Percentiles rank a stretch among this genome's conserved stretches.
Evolutionary conservation across 1,139 yeast species (phyloP).

Genomic region (Magnusiomyces paraingens): DNA sequence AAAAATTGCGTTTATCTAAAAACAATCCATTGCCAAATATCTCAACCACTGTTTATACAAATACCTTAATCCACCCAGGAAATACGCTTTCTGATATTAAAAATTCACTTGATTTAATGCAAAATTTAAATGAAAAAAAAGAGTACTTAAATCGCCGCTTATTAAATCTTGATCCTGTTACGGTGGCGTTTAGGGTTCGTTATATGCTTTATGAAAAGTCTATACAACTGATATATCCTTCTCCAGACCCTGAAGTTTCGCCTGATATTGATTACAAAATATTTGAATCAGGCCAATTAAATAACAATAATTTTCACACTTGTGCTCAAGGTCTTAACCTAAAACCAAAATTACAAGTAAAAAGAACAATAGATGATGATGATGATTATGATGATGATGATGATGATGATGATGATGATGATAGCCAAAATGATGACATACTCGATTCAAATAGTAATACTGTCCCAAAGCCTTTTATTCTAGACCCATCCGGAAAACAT

Average conservation of each 20-base stretch:
- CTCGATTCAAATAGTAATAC: conserved; percentile 9
- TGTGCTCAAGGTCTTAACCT: neutral
- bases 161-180: conserved; percentile 28
- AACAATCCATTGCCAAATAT: neutral
- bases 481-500: conserved; percentile 10
- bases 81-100: neutral
- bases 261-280: conserved; percentile 27
- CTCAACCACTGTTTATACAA: neutral
- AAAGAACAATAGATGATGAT: too few relatives aligned
- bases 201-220: conserved; percentile 38
- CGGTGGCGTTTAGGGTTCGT: conserved; percentile 36
- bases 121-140: neutral
- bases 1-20: neutral
- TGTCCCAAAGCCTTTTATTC: neutral
- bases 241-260: conserved; percentile 19
- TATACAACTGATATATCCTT: conserved; percentile 29
- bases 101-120: conserved; percentile 2
- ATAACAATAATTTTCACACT: conserved; percentile 16
- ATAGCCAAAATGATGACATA: conserved; percentile 19
- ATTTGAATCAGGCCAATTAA: conserved; percentile 29
- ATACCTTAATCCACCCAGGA: neutral
- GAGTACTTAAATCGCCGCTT: neutral
- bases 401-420: conserved; percentile 27
- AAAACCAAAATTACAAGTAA: too few relatives aligned
- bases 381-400: conserved; percentile 25